Conservation (phyloP, 768 basidiomycete species). For the Melanogaster broomeanus region DNA sequence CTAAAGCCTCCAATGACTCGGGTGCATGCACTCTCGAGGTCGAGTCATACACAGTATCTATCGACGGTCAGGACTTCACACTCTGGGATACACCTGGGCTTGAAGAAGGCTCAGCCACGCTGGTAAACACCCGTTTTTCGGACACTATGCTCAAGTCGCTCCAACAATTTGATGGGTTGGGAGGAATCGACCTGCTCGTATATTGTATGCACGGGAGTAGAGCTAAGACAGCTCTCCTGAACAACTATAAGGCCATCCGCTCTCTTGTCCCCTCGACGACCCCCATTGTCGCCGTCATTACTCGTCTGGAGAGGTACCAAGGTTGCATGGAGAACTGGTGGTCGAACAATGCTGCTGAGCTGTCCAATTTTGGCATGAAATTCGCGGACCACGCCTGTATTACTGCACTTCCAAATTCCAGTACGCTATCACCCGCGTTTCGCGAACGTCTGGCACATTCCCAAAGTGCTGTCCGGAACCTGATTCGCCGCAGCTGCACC, state of each 20-base stretch:
- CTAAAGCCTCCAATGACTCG: slow-evolving; percentile 22
- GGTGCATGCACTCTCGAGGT: slow-evolving; percentile 13
- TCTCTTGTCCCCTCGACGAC: slow-evolving; percentile 4
- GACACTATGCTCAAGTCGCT: slow-evolving; percentile 8
- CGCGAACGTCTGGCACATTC: slow-evolving; percentile 15
- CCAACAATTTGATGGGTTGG: slow-evolving; percentile 2
- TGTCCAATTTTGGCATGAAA: slow-evolving; percentile 13
- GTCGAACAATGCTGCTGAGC: slow-evolving; percentile 11
- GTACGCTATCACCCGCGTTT: slow-evolving; percentile 1
- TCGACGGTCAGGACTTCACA: slow-evolving; percentile 12
- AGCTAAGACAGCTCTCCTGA: slow-evolving; percentile 17
- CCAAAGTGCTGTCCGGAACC: slow-evolving; percentile 5
- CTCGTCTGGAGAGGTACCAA: slow-evolving; percentile 20
- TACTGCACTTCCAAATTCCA: slow-evolving; percentile 12
- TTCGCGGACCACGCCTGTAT: slow-evolving; percentile 23
- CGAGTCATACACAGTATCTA: slow-evolving; percentile 7
- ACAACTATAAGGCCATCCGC: slow-evolving; percentile 13
- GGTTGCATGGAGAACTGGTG: slow-evolving; percentile 25
- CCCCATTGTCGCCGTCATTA: slow-evolving; percentile 18
- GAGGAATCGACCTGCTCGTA: slow-evolving; percentile 18
- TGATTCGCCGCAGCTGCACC: slow-evolving; percentile 14
- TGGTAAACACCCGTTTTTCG: background rate
- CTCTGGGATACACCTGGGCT: slow-evolving; percentile 22
- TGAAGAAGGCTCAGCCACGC: slow-evolving; percentile 9
- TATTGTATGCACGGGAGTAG: slow-evolving; percentile 22